phyloP scores from a whole-genome alignment of 108 stramenopile genomes.

The Fragilaria crotonensis region DNA sequence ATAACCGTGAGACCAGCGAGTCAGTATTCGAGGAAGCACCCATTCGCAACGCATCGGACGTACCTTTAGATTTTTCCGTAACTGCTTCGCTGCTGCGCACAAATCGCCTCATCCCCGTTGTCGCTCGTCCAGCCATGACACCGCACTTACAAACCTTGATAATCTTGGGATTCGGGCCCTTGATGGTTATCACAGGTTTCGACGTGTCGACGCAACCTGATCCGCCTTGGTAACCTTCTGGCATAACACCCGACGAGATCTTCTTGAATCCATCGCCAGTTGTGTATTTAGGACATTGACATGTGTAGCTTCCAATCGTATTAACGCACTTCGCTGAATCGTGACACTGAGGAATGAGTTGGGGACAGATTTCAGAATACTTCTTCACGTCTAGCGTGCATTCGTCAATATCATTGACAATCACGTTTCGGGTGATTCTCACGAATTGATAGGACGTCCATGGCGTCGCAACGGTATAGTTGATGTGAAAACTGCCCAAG shows the following conservation, averaged over 20 bases:
- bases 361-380: conserved; percentile 48
- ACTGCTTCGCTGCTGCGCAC: conserved; percentile 34
- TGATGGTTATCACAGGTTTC: conserved; percentile 63
- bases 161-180: conserved; percentile 80
- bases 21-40: too few relatives aligned
- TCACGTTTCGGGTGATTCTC: conserved; percentile 59
- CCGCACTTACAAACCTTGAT: conserved; percentile 68
- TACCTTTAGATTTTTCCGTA: conserved; percentile 65
- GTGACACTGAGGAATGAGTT: conserved; percentile 78
- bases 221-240: conserved; percentile 72
- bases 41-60: too few relatives aligned
- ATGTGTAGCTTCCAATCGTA: conserved; percentile 80
- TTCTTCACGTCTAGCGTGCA: conserved; percentile 42
- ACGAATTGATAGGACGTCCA: conserved; percentile 74
- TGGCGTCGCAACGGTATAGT: conserved; percentile 87
- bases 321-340: conserved; percentile 76
- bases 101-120: conserved; percentile 28
- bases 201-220: conserved; percentile 83
- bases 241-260: conserved; percentile 25
- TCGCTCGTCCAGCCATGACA: conserved; percentile 25
- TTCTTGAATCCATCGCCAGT: conserved; percentile 80
- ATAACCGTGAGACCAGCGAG: too few relatives aligned
- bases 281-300: conserved; percentile 76
- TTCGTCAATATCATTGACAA: conserved; percentile 90
- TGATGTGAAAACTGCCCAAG: conserved; percentile 84